phyloP scores from a whole-genome alignment of 169 alveolate species.

The Blepharisma undulans region DNA sequence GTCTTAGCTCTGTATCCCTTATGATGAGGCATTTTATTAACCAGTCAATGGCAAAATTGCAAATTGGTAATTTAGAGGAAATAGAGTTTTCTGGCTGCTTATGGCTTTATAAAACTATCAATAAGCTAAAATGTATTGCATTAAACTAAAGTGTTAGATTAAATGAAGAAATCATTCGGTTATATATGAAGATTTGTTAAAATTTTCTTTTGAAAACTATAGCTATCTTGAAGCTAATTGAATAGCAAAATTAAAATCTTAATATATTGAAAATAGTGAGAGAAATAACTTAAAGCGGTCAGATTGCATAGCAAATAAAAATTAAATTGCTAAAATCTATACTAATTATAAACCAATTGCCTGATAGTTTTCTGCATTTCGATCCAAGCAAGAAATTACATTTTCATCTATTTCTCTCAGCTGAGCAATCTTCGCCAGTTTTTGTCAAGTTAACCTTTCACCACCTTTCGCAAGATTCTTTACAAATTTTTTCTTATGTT shows the following conservation, averaged over 20 bases:
- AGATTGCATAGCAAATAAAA: not conserved
- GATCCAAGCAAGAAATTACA: not conserved
- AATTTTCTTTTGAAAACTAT: not conserved
- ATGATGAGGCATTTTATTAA: conserved; percentile 28
- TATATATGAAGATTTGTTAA: not conserved
- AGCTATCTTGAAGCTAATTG: too few species aligned
- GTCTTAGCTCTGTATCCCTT: conserved; percentile 98
- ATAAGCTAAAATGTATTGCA: not conserved
- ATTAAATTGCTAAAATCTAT: not conserved
- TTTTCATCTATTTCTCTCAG: not conserved
- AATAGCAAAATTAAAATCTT: too few species aligned
- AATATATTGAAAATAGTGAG: too few species aligned
- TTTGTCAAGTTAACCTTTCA: not conserved
- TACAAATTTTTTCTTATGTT: not conserved
- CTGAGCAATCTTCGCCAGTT: not conserved
- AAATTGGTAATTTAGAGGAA: not conserved
- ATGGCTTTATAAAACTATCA: not conserved
- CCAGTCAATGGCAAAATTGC: not conserved
- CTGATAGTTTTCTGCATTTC: not conserved
- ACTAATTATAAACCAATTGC: not conserved
- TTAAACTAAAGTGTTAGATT: not conserved
- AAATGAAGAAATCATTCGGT: not conserved
- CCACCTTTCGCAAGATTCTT: not conserved
- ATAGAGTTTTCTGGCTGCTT: not conserved
- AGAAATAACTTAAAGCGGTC: not conserved